Percentiles rank a stretch among this genome's conserved stretches.
These are phyloP conservation scores for Carex parvula DNA, from an alignment of 176 grass and related monocot species.

Conservation along the genomic window DNA sequence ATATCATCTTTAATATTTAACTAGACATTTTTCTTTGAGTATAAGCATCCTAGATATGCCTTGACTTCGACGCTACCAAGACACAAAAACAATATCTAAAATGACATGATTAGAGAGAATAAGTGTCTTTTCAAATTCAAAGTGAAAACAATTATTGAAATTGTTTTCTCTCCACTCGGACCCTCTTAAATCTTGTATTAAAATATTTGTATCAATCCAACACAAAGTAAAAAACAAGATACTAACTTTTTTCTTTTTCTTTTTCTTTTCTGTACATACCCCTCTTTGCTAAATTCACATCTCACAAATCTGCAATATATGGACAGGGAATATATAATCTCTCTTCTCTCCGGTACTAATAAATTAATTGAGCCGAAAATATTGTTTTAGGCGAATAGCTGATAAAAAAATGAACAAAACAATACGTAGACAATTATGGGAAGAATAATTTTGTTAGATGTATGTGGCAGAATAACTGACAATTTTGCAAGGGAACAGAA, in stretches of 20 bases:
- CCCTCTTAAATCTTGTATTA: neutral
- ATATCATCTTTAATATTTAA: slow-evolving; percentile 14
- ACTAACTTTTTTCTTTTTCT: neutral
- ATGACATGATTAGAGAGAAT: slow-evolving; percentile 36
- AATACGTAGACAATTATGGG: neutral
- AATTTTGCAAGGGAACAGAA: slow-evolving; percentile 1
- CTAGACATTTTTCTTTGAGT: slow-evolving; percentile 5
- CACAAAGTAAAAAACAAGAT: neutral
- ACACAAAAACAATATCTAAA: slow-evolving; percentile 37
- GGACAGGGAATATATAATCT: neutral
- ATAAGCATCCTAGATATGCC: slow-evolving; percentile 29
- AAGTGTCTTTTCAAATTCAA: slow-evolving; percentile 21
- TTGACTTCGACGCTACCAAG: slow-evolving; percentile 34
- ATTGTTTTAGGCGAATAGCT: neutral
- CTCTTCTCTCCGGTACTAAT: neutral
- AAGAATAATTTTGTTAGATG: neutral
- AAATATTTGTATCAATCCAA: neutral
- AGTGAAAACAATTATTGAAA: neutral
- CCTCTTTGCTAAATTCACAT: no score
- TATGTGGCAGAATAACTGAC: neutral
- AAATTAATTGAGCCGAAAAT: neutral
- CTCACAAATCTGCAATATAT: neutral
- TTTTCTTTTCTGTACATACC: no score
- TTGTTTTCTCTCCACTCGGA: neutral
- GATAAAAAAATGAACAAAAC: neutral